Evolutionary conservation across 768 basidiomycete species (phyloP).

Genomic region (Solioccasus polychromus): DNA sequence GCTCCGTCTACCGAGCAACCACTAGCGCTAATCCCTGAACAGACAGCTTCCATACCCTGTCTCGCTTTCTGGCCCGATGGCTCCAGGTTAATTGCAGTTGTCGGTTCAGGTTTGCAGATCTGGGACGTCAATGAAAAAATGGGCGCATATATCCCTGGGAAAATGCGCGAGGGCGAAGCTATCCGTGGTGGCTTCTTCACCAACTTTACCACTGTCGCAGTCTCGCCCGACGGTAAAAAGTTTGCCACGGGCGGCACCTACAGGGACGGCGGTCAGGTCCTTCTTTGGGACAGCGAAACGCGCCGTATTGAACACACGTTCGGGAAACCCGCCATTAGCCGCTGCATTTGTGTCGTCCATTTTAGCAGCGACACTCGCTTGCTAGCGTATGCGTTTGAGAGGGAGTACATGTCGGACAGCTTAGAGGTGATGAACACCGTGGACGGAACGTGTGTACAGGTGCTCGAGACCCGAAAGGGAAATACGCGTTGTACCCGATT

Average conservation of each 20-base stretch:
- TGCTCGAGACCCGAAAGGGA: constrained; percentile 23
- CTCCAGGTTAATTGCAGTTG: constrained; percentile 22
- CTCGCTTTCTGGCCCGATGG: constrained; percentile 27
- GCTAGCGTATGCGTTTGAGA: constrained; percentile 20
- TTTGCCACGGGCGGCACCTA: constrained; percentile 24
- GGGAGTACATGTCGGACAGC: constrained; percentile 26
- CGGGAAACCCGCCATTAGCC: constrained; percentile 21
- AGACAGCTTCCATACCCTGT: constrained; percentile 14
- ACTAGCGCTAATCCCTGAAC: constrained; percentile 18
- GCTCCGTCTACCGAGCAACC: constrained; percentile 4
- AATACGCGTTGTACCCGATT: constrained; percentile 26
- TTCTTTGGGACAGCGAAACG: constrained; percentile 21
- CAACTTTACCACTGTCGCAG: constrained; percentile 23
- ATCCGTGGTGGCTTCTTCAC: constrained; percentile 26
- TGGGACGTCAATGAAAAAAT: constrained; percentile 22
- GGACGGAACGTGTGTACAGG: constrained; percentile 11
- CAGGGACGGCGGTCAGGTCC: constrained; percentile 22
- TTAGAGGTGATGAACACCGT: constrained; percentile 14
- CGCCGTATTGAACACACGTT: constrained; percentile 24
- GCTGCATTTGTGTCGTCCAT: constrained; percentile 23
- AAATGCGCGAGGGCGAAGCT: constrained; percentile 18
- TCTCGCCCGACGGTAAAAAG: constrained; percentile 24
- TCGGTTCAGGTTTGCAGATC: constrained; percentile 25
- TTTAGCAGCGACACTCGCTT: constrained; percentile 20
- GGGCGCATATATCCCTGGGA: no score